Conservation (phyloP, 495 filamentous ascomycete genomes). For the Lasiosphaeria ovina region DNA sequence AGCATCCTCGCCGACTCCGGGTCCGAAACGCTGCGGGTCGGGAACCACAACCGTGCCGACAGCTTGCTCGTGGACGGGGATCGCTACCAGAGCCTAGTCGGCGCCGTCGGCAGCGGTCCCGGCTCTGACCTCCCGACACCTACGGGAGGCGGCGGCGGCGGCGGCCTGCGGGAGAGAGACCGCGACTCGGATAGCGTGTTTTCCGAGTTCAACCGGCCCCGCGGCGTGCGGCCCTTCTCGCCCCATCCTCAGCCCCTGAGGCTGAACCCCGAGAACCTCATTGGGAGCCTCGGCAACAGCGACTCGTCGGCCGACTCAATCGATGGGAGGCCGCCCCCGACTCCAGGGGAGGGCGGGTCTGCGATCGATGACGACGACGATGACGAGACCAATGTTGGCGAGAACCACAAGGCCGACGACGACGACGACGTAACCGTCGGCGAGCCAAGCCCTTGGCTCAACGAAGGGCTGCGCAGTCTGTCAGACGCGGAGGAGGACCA, state of each 20-base stretch:
- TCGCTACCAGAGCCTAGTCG: constrained; percentile 51
- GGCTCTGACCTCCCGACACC: constrained; percentile 3
- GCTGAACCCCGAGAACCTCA: constrained; percentile 41
- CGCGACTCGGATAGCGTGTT: constrained; percentile 49
- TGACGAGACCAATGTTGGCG: constrained; percentile 29
- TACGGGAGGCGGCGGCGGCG: neutral
- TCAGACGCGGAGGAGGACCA: constrained; percentile 2
- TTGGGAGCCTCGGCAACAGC: constrained; percentile 23
- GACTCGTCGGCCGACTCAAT: constrained; percentile 3
- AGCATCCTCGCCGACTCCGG: constrained; percentile 51
- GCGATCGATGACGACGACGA: constrained; percentile 8
- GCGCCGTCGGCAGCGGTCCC: constrained; percentile 24
- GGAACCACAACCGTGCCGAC: constrained; percentile 38
- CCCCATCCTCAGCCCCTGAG: constrained; percentile 45
- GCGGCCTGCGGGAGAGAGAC: constrained; percentile 14
- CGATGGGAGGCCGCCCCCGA: neutral
- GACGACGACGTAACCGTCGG: constrained; percentile 12
- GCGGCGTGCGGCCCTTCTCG: constrained; percentile 52
- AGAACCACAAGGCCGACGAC: constrained; percentile 7
- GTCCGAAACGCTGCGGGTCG: constrained; percentile 27
- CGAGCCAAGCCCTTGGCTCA: constrained; percentile 31
- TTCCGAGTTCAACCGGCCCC: constrained; percentile 48
- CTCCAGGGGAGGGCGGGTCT: neutral
- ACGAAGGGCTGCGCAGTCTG: constrained; percentile 25
- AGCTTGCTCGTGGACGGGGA: constrained; percentile 45